Base-by-base conservation (phyloP, 768 basidiomycete species). In the Termitomyces sp. region DNA sequence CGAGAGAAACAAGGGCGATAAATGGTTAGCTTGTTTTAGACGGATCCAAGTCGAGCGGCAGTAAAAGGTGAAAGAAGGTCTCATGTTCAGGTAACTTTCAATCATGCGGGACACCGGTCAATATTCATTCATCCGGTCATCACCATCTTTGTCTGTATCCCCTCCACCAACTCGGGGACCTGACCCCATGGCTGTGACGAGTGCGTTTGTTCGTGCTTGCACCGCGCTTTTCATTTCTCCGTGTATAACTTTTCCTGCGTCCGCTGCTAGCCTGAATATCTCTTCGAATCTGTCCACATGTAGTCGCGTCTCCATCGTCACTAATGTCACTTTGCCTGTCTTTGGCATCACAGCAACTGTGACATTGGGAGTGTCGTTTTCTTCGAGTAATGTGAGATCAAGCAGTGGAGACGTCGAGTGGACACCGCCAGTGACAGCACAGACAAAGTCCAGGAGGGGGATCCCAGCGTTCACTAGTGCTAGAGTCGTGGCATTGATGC, bases 401-500 rank as follows among this genome's bases (percentile, higher is more conserved):
- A 98, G 80, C 56, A 99, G 75, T 1, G 93, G 86, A 7, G 80
- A 82, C 0, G 87, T 83, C 22, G 87, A 85, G 69, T 95, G 88
- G 42, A 94, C 88, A 8, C 94, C 95, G 44, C 92, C 87, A 2
- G 91, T 87, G 52, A 97, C 80, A 7, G 95, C 92, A 58, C 92
- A 92, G 54, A 97, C 86, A 68, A 96, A 94, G 74, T 98, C 95
- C 52, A 85, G 71, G 63, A 98, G 78, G 0, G 97, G 90, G 24
- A 99, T 88, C 1, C 97, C 97, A 5, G 95, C 94, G 52, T 82
- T 86, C 64, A 91, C 83, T 31, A 99, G 82, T 0, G 96, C 94
- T 42, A 99, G 82, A 6, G 94, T 97, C 4, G 94, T 94, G 34
- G 88, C 95, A 68, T 98, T 99, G 66, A 99, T 91, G 62, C 92